A percentile compares a stretch with the other conserved stretches of the same genome.
Evolutionary conservation across 257 asterid genomes (phyloP).

Genomic region (Solanum sparsipilum): DNA sequence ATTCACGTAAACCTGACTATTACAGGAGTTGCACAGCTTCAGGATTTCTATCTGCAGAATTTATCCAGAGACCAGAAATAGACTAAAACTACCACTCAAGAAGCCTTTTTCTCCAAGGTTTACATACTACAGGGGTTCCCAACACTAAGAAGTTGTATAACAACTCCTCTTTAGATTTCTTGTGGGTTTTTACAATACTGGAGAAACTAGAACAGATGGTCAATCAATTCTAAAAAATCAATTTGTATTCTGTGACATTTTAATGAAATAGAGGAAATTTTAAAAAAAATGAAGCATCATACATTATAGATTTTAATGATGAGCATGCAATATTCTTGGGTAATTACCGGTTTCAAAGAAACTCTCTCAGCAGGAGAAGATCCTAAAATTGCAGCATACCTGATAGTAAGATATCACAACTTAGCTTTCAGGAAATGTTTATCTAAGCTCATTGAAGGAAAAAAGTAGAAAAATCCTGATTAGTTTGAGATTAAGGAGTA

Average conservation of each 20-base stretch:
- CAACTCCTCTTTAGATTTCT: background rate
- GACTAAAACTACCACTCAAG: background rate
- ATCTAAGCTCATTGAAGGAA: background rate
- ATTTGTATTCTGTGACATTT: background rate
- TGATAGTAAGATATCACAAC: constrained; percentile 10
- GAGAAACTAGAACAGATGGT: background rate
- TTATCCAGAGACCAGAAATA: background rate
- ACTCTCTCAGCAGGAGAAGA: constrained; percentile 62
- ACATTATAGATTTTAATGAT: no score
- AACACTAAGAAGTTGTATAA: background rate
- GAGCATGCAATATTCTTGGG: background rate
- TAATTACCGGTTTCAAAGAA: constrained; percentile 66
- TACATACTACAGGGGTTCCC: background rate
- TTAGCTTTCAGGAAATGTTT: background rate
- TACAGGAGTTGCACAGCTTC: background rate
- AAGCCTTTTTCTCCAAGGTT: background rate
- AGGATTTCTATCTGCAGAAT: background rate
- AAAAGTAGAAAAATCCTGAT: background rate
- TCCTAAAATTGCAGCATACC: constrained; percentile 94
- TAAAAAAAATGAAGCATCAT: background rate
- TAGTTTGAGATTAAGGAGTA: background rate
- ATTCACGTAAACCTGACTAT: background rate
- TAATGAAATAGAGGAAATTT: background rate
- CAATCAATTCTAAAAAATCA: background rate
- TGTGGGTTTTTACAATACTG: background rate